Base-by-base conservation (phyloP, 2,329 filamentous ascomycete genomes). In the Didymella segeticola region DNA sequence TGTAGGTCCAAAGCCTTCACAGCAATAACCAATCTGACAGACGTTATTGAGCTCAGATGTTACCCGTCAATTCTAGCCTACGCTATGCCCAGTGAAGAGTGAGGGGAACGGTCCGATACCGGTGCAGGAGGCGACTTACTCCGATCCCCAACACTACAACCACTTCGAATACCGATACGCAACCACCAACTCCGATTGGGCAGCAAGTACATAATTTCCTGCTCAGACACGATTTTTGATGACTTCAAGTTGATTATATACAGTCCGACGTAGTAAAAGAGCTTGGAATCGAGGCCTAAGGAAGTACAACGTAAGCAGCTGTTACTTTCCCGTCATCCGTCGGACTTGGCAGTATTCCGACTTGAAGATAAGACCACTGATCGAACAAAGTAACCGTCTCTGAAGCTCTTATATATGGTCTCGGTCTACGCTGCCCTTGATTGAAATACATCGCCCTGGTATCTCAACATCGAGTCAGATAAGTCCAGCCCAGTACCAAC, bases 301-400 rank as follows among this genome's bases (percentile, higher is more conserved):
- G 9, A 6, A 19, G 14, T 9, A 33, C 9, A 9, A 20, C 4
- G 38, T 5, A 3, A 31, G 37, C 22, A 43, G 17, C 15, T 23
- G 39, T 15, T n/a, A 19, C 23, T 53, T 48, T 43, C 15, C 47
- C 47, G 47, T 43, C 26, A 43, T 19, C 51, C 51, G 51, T 54
- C 51, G 51, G 45, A 54, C 51, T 43, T 43, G 45, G 26, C 43
- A 22, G 33, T 17, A 30, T 45, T 43, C 26, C 19, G 22, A 27
- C 33, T 22, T 19, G 34, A 41, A 46, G 42, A 53, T 47, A 47
- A 26, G 19, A 33, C 25, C 10, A 25, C 5, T 14, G 9, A 39
- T 45, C n/a, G n/a, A 14, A 36, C 10, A 14, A 26, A 41, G 6
- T 17, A 36, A 17, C 11, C 5, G 4, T 8, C 11, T n/a, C n/a